Evolutionary conservation across 345 rosid genomes (phyloP).

Genomic region (Citrus inodora): DNA sequence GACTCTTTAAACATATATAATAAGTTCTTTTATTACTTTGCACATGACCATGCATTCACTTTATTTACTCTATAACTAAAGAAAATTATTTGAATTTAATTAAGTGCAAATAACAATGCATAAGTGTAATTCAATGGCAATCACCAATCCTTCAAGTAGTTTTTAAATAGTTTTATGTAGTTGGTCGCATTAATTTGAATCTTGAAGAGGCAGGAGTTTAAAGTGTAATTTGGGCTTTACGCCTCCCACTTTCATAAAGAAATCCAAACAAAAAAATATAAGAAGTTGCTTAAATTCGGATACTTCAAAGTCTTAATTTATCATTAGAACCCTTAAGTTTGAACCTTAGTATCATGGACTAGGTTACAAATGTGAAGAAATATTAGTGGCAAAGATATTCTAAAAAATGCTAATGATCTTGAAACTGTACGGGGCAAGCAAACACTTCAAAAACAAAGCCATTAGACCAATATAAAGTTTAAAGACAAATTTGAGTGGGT

Average conservation of each 20-base stretch:
- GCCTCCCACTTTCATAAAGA: no score
- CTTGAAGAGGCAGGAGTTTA: no score
- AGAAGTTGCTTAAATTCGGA: fast-evolving
- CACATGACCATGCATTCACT: no score
- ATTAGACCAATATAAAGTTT: background rate
- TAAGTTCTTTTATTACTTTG: no score
- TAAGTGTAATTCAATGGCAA: no score
- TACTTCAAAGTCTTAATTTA: no score
- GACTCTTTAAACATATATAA: no score
- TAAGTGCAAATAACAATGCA: background rate
- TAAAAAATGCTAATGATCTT: background rate
- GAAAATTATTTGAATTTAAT: background rate
- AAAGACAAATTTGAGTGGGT: background rate
- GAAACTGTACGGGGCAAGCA: background rate
- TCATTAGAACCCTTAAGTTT: background rate
- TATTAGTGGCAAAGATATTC: background rate
- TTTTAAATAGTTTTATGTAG: no score
- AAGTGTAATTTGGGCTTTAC: no score
- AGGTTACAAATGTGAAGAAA: background rate
- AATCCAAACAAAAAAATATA: no score
- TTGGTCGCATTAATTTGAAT: no score
- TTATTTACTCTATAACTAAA: background rate
- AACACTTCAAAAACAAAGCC: background rate
- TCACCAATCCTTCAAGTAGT: no score
- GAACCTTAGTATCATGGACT: background rate